Evolutionary conservation across 805 yeast genomes (phyloP), one percentile per base, ranked within the genome.

Genomic region (Yarrowia osloensis): DNA sequence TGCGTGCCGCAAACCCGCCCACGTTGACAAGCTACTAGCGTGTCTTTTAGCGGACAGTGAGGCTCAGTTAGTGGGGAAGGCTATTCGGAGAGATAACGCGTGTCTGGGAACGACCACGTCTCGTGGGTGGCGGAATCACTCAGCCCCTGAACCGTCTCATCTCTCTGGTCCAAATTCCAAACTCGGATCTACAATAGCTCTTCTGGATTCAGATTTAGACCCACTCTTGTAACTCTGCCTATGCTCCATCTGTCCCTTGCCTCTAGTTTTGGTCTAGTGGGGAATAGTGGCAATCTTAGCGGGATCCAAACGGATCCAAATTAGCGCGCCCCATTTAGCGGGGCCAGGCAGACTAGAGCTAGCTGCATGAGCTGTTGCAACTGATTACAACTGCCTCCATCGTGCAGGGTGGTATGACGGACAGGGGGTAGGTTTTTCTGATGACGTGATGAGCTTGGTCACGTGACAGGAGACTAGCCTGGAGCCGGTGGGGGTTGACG

Each of bases 1-100:
- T 50, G 39, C 55, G 55, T 50, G 39, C 55, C 39, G 54, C 37
- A 28, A 49, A 47, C 24, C 54, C 54, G 37, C 55, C 26, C 39
- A 50, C 39, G 28, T 19, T 31, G 39, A 50, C 39, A 50, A 50
- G 55, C 19, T 7, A 19, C 28, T 50, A 50, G 55, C 55, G 55
- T 31, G 37, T 15, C 6, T 50, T 50, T 50, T 49, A 47, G 52
- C 33, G 9, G 52, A 28, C 37, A 7, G 4, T 28, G 54, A 4
- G 54, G 54, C 29, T 44, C 49, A 22, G 29, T 13, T 44, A 44
- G 44, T 40, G 44, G 29, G 24, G 49, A 44, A 24, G 13, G 35
- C 17, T 33, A 33, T 4, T 33, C 17, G 13, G 17, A 5, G 1
- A 5, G 13, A 11, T 12, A 11, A 4, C 17, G 35, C 17, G 13